Evolutionary conservation across 192 early-diverging fungal species (phyloP).

Genomic region (Linderina pennispora): DNA sequence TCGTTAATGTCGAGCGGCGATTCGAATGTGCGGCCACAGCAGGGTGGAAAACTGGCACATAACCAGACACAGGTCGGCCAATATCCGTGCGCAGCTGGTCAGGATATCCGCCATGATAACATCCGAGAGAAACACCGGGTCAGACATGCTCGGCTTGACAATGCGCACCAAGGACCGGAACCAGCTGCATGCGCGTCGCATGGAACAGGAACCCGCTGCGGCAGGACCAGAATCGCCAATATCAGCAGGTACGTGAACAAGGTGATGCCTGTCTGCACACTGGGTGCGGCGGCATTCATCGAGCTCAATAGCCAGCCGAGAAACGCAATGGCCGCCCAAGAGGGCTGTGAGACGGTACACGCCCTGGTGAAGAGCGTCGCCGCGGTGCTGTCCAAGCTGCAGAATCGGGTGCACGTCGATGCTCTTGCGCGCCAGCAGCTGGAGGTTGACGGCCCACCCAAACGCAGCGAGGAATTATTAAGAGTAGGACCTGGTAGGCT

Average conservation of each 20-base stretch:
- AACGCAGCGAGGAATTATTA: slow-evolving; percentile 28
- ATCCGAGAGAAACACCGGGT: slow-evolving; percentile 64
- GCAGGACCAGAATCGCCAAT: slow-evolving; percentile 12
- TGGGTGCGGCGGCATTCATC: slow-evolving; percentile 2
- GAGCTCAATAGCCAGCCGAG: slow-evolving; percentile 23
- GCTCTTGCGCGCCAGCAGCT: slow-evolving; percentile 20
- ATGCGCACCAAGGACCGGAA: slow-evolving; percentile 29
- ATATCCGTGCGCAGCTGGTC: slow-evolving; percentile 85
- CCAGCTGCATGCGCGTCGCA: slow-evolving; percentile 31
- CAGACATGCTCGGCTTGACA: slow-evolving; percentile 24
- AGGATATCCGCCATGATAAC: slow-evolving; percentile 92
- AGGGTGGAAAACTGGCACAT: slow-evolving; percentile 52
- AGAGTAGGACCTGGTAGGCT: slow-evolving; percentile 37
- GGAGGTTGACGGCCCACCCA: slow-evolving; percentile 40
- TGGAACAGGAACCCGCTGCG: slow-evolving; percentile 26
- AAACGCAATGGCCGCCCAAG: slow-evolving; percentile 8
- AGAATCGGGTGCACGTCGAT: slow-evolving; percentile 27
- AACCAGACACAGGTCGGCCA: slow-evolving; percentile 68
- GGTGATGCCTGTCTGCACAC: slow-evolving; percentile 12
- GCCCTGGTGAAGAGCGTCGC: slow-evolving; percentile 10
- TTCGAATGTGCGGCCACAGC: slow-evolving; percentile 23
- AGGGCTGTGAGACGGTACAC: slow-evolving; percentile 17
- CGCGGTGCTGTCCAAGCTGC: slow-evolving; percentile 8
- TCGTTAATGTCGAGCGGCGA: neutral
- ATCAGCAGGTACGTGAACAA: slow-evolving; percentile 29